Percentiles rank a stretch among this genome's conserved stretches.
phyloP scores from a whole-genome alignment of 495 filamentous ascomycete genomes.

The Talaromyces ruber region DNA sequence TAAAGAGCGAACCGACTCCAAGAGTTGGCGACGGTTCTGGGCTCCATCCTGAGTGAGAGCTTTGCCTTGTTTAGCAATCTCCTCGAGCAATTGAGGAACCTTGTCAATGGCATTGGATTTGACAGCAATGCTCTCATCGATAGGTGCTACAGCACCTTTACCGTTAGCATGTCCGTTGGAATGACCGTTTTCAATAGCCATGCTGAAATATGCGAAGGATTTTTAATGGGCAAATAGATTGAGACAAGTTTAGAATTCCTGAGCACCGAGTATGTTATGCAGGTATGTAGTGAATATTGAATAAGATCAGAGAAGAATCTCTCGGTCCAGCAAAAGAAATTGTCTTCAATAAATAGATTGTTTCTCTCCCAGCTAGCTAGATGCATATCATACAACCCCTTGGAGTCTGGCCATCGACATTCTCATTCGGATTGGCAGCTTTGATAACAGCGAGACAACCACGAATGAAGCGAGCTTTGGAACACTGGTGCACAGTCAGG shows the following conservation, averaged over 20 bases:
- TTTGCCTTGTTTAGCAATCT: slow-evolving; percentile 14
- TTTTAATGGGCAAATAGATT: neutral
- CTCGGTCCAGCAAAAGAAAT: neutral
- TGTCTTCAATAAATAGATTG: neutral
- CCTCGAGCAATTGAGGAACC: slow-evolving; percentile 17
- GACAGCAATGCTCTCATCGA: slow-evolving; percentile 13
- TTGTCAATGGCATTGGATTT: slow-evolving; percentile 17
- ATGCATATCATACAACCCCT: neutral
- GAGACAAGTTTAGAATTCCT: neutral
- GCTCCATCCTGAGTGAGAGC: slow-evolving; percentile 9
- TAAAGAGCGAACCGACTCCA: slow-evolving; percentile 22
- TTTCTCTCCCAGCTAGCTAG: neutral
- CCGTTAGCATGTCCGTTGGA: neutral
- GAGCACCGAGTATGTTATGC: neutral
- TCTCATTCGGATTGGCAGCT: neutral
- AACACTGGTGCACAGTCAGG: neutral
- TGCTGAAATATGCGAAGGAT: neutral
- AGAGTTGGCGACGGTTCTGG: slow-evolving; percentile 14
- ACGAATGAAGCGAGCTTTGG: neutral
- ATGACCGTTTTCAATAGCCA: neutral
- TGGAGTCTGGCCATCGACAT: neutral
- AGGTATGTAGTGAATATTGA: neutral
- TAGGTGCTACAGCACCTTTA: neutral
- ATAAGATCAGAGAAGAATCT: neutral
- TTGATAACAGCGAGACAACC: neutral